Conservation (phyloP, 495 filamentous ascomycete species). For the Trichocladium antarcticum region DNA sequence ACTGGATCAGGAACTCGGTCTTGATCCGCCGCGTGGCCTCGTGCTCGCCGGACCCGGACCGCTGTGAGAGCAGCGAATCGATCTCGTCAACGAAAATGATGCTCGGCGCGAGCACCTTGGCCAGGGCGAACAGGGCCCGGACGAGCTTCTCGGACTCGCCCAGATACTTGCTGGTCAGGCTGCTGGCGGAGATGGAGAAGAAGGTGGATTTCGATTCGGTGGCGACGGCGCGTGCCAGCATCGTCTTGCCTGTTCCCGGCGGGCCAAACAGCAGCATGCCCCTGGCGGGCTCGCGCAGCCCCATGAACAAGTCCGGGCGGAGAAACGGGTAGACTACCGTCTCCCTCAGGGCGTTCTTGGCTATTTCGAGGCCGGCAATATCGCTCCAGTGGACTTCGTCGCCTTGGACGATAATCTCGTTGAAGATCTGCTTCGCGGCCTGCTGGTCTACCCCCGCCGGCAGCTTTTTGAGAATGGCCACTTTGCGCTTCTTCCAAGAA, state of each 20-base stretch:
- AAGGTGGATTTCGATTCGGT: slow-evolving; percentile 94
- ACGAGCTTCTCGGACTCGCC: slow-evolving; percentile 97
- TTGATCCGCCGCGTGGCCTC: slow-evolving; percentile 92
- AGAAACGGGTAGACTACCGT: slow-evolving; percentile 96
- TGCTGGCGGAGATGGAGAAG: slow-evolving; percentile 92
- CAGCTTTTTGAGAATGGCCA: slow-evolving; percentile 57
- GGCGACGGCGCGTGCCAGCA: slow-evolving; percentile 90
- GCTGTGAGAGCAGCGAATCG: slow-evolving; percentile 80
- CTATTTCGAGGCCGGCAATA: slow-evolving; percentile 79
- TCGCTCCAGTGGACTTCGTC: slow-evolving; percentile 95
- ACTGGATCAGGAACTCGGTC: slow-evolving; percentile 96
- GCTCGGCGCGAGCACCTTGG: slow-evolving; percentile 79
- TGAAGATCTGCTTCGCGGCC: slow-evolving; percentile 83
- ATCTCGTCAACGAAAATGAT: slow-evolving; percentile 99
- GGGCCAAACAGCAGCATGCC: slow-evolving; percentile 97
- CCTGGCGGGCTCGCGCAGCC: slow-evolving; percentile 82
- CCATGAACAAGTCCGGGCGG: slow-evolving; percentile 90
- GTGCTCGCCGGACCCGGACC: slow-evolving; percentile 75
- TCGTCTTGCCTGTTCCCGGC: slow-evolving; percentile 95
- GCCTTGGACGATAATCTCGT: slow-evolving; percentile 90
- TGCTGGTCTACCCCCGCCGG: slow-evolving; percentile 68
- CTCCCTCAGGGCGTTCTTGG: slow-evolving; percentile 89
- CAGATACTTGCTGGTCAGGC: slow-evolving; percentile 89
- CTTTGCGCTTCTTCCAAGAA: slow-evolving; percentile 41
- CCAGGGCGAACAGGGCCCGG: slow-evolving; percentile 78